A percentile compares a stretch with the other conserved stretches of the same genome.
Evolutionary conservation across 2,329 filamentous ascomycete genomes (phyloP).

Genomic region (Colletotrichum musicola): DNA sequence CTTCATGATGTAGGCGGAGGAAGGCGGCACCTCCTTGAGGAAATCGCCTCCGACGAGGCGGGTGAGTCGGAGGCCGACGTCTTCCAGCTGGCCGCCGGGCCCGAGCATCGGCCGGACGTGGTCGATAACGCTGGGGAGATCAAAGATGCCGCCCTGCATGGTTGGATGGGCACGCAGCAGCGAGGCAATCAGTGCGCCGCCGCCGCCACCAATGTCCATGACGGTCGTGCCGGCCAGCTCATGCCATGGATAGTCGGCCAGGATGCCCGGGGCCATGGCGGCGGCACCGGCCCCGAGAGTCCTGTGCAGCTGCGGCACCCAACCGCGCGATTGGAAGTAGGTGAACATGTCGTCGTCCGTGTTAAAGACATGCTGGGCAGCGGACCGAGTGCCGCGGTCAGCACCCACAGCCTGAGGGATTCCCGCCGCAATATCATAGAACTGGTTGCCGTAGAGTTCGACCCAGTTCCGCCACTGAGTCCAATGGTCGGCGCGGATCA

Average conservation of each 20-base stretch:
- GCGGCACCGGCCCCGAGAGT: constrained; percentile 53
- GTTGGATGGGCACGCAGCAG: constrained; percentile 47
- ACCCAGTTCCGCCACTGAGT: constrained; percentile 60
- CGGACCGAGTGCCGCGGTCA: constrained; percentile 38
- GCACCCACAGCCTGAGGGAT: constrained; percentile 48
- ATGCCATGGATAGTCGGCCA: constrained; percentile 57
- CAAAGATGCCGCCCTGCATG: constrained; percentile 51
- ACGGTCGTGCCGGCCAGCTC: constrained; percentile 49
- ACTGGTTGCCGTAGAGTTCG: constrained; percentile 56
- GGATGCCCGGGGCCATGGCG: constrained; percentile 53
- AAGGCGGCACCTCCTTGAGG: constrained; percentile 45
- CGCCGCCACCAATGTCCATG: constrained; percentile 56
- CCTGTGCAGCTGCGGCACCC: constrained; percentile 49
- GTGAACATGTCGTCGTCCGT: constrained; percentile 56
- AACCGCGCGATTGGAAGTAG: constrained; percentile 52
- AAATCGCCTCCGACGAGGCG: constrained; percentile 54
- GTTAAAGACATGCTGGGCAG: constrained; percentile 55
- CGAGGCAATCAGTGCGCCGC: constrained; percentile 51
- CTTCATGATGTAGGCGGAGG: constrained; percentile 50
- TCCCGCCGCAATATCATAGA: constrained; percentile 57
- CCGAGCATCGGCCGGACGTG: constrained; percentile 45
- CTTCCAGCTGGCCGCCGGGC: constrained; percentile 43
- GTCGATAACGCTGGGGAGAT: constrained; percentile 51
- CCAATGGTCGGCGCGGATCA: constrained; percentile 54
- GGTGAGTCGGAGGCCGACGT: constrained; percentile 48